Conservation (phyloP, 1,284 basidiomycete genomes). For the Ustilago sp. region DNA sequence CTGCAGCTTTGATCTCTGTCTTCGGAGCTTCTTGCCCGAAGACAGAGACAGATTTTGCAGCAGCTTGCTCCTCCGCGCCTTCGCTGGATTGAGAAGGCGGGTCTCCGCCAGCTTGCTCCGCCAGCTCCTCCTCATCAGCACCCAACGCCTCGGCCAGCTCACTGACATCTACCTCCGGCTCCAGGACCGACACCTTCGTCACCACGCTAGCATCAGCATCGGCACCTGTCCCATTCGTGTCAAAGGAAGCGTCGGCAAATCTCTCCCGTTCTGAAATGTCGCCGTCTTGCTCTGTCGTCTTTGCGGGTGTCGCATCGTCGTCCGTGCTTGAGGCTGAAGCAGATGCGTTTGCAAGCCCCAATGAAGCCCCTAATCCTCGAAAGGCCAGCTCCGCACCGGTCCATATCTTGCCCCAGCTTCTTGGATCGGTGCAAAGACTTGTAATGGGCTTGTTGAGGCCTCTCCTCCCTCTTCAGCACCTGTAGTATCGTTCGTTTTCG, state of each 20-base stretch:
- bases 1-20: not conserved
- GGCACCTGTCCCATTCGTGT: constrained; percentile 17
- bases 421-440: constrained; percentile 34
- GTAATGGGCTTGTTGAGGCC: constrained; percentile 35
- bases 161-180: constrained; percentile 48
- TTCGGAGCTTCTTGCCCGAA: not conserved
- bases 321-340: not conserved
- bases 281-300: constrained; percentile 14
- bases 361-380: constrained; percentile 38
- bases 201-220: constrained; percentile 32
- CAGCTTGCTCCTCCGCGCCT: not conserved
- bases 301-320: not conserved
- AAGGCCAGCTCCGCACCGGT: constrained; percentile 42
- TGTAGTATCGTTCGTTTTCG: not conserved
- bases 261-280: constrained; percentile 25
- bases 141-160: constrained; percentile 43
- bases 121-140: constrained; percentile 1
- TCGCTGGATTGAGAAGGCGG: no score
- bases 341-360: constrained; percentile 27
- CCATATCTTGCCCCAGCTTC: constrained; percentile 54
- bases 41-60: not conserved
- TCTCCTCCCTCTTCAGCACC: not conserved
- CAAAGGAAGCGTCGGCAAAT: constrained; percentile 39
- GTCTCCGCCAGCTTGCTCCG: not conserved
- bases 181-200: constrained; percentile 42